phyloP scores from a whole-genome alignment of 371 early-diverging fungal genomes.

The Apophysomyces ossiformis region DNA sequence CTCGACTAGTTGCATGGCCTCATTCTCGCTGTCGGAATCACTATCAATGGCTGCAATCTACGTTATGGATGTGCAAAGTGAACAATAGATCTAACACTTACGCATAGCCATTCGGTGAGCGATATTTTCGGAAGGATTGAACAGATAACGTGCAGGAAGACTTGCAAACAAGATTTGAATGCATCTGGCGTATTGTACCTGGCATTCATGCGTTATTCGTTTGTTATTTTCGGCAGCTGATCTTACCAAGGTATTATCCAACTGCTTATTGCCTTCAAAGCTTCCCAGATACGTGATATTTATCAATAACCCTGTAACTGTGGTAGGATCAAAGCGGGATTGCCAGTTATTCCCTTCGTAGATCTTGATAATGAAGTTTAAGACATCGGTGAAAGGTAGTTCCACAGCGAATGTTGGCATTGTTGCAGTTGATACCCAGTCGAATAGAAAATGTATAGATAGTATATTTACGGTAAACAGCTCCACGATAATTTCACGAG shows the following conservation, averaged over 20 bases:
- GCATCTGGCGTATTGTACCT: constrained; percentile 30
- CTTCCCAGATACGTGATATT: constrained; percentile 37
- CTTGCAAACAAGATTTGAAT: constrained; percentile 27
- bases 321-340: constrained; percentile 4
- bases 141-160: constrained; percentile 33
- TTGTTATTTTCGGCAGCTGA: neutral
- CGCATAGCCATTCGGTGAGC: constrained; percentile 26
- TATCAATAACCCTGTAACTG: constrained; percentile 34
- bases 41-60: constrained; percentile 3
- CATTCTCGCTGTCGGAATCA: constrained; percentile 33
- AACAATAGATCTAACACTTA: neutral
- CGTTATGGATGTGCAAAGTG: neutral
- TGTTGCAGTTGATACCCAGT: neutral
- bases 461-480: constrained; percentile 10
- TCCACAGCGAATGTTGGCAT: neutral
- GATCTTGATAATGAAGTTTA: constrained; percentile 14
- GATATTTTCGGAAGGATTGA: constrained; percentile 23
- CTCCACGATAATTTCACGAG: constrained; percentile 1
- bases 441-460: constrained; percentile 28
- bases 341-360: constrained; percentile 15
- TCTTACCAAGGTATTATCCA: constrained; percentile 22
- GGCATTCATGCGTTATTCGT: neutral
- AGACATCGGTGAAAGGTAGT: constrained; percentile 20
- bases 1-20: constrained; percentile 37
- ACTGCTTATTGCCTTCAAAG: constrained; percentile 18